Evolutionary conservation across 345 rosid genomes (phyloP).

Genomic region (Stellera chamaejasme): DNA sequence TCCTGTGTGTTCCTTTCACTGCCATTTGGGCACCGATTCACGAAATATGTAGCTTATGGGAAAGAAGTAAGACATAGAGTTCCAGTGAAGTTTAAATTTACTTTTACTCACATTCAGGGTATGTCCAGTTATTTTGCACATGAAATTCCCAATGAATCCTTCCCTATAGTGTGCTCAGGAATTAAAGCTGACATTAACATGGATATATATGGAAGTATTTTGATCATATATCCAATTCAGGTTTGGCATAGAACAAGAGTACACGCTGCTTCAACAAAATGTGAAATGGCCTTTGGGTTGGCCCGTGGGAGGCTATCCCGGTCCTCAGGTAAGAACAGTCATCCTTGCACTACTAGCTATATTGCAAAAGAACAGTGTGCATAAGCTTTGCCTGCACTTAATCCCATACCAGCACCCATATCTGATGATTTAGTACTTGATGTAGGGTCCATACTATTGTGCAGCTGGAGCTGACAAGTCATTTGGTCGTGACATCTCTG

Average conservation of each 20-base stretch:
- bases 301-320: slow-evolving; percentile 98
- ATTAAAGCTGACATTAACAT: not conserved
- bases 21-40: not conserved
- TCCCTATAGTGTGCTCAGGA: not conserved
- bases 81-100: not conserved
- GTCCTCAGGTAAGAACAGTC: slow-evolving; percentile 68
- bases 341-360: not conserved
- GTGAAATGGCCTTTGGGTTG: slow-evolving; percentile 98
- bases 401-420: not conserved
- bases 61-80: too few relatives aligned
- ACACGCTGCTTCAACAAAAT: slow-evolving; percentile 80
- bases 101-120: not conserved
- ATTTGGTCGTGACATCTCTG: slow-evolving; percentile 93
- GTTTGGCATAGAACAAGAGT: slow-evolving; percentile 98
- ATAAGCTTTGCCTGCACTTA: not conserved
- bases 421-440: slow-evolving; percentile 6
- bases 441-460: slow-evolving; percentile 96
- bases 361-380: not conserved
- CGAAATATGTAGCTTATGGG: too few relatives aligned
- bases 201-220: not conserved
- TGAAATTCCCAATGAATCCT: not conserved
- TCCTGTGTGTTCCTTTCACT: not conserved
- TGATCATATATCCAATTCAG: slow-evolving; percentile 21
- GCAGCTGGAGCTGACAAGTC: slow-evolving; percentile 97
- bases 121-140: not conserved